A percentile compares a stretch with the other conserved stretches of the same genome.
phyloP scores from a whole-genome alignment of 371 early-diverging fungal genomes.

The Mucor irregularis region DNA sequence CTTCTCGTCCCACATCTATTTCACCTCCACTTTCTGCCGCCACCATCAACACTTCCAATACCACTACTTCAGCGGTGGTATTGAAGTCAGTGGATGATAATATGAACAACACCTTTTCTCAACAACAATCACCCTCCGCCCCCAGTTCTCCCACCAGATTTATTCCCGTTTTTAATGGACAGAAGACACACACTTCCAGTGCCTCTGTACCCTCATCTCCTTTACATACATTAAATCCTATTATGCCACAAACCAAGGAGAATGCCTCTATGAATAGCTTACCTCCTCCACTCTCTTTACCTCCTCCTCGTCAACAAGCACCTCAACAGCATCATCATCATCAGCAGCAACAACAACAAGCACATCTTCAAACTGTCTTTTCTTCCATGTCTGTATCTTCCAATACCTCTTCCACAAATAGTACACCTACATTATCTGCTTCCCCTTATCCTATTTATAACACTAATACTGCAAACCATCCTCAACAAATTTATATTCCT shows the following conservation, averaged over 20 bases:
- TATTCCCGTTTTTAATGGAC: neutral
- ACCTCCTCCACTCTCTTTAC: constrained; percentile 9
- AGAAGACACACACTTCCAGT: constrained; percentile 4
- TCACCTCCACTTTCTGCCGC: constrained; percentile 3
- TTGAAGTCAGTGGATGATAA: neutral
- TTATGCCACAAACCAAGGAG: neutral
- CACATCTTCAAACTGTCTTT: constrained; percentile 6
- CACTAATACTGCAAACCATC: constrained; percentile 1
- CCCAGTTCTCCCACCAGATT: constrained; percentile 24
- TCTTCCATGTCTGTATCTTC: constrained; percentile 15
- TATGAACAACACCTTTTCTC: neutral
- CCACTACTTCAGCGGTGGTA: neutral
- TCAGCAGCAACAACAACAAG: too few species aligned
- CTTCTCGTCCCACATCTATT: neutral
- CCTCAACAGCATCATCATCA: too few species aligned
- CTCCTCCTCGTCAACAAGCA: neutral
- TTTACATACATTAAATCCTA: neutral
- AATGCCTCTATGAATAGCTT: neutral
- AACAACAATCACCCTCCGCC: constrained; percentile 10
- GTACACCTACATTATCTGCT: constrained; percentile 3
- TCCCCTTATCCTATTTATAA: constrained; percentile 4
- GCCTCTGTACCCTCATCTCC: constrained; percentile 21
- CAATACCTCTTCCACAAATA: neutral
- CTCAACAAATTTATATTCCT: constrained; percentile 13
- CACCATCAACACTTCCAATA: neutral